Evolutionary conservation across 73 alveolate species (phyloP).

Genomic region (Paramecium tetraurelia): DNA sequence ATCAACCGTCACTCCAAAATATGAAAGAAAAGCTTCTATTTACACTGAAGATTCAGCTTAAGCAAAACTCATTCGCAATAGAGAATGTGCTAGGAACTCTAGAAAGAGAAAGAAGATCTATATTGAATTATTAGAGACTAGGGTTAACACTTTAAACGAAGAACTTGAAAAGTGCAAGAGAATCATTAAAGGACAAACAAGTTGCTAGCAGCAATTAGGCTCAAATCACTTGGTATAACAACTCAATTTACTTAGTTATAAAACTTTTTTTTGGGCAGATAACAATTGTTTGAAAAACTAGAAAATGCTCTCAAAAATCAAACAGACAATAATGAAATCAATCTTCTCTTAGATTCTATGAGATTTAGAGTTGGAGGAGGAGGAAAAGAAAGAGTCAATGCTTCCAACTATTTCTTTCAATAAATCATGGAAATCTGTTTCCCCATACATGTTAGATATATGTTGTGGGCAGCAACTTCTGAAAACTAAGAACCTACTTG

Average conservation of each 20-base stretch:
- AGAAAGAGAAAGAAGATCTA: constrained; percentile 61
- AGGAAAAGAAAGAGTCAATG: constrained; percentile 52
- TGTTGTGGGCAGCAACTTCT: constrained; percentile 33
- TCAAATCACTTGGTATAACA: not conserved
- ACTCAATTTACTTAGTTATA: not conserved
- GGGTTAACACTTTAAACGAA: constrained; percentile 10
- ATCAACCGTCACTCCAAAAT: not conserved
- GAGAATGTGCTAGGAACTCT: constrained; percentile 57
- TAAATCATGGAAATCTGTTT: constrained; percentile 44
- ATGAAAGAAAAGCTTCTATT: not conserved
- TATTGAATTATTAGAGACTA: constrained; percentile 46
- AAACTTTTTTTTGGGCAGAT: constrained; percentile 49
- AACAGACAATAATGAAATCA: constrained; percentile 28
- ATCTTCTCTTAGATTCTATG: constrained; percentile 44
- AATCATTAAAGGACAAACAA: constrained; percentile 5
- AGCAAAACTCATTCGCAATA: constrained; percentile 34
- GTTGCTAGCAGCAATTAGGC: not conserved
- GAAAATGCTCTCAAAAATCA: constrained; percentile 1
- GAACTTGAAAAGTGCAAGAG: constrained; percentile 47
- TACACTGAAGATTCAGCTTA: constrained; percentile 13
- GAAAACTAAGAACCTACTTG: constrained; percentile 30
- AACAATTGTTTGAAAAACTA: constrained; percentile 43
- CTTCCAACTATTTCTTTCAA: constrained; percentile 43
- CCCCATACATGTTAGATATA: constrained; percentile 40
- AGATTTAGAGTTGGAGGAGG: constrained; percentile 57